phyloP scores from a whole-genome alignment of 1,139 yeast species.

The Taphrina confusa region DNA sequence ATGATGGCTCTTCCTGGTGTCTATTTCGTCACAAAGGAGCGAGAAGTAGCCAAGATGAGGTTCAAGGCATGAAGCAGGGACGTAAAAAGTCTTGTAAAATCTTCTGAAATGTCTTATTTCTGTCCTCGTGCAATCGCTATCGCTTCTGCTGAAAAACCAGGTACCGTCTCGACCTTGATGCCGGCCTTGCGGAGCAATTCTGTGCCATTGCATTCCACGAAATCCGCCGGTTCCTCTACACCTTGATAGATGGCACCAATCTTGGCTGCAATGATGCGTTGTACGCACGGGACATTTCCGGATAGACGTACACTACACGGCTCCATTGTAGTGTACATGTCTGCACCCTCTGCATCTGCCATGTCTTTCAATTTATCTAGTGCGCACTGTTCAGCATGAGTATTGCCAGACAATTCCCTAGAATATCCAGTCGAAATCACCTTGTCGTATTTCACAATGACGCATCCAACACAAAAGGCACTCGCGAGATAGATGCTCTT shows the following conservation, averaged over 20 bases:
- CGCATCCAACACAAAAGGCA: conserved; percentile 93
- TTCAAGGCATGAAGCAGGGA: conserved; percentile 6
- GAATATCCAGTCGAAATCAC: conserved; percentile 81
- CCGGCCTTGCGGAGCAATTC: conserved; percentile 57
- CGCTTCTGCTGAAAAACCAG: conserved; percentile 79
- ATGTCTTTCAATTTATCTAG: conserved; percentile 60
- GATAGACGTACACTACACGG: conserved; percentile 90
- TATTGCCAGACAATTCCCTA: conserved; percentile 88
- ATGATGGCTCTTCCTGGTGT: conserved; percentile 14
- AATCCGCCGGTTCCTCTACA: conserved; percentile 84
- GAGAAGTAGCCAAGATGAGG: conserved; percentile 19
- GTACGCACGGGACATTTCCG: conserved; percentile 87
- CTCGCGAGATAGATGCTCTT: conserved; percentile 82
- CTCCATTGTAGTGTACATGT: conserved; percentile 93
- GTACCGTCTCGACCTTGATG: conserved; percentile 73
- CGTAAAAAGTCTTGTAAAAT: conserved; percentile 44
- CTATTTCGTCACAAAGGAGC: not conserved
- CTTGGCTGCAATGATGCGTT: conserved; percentile 62
- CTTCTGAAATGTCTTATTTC: no score
- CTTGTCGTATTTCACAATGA: conserved; percentile 65
- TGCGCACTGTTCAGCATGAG: conserved; percentile 98
- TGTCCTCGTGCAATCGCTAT: conserved; percentile 75
- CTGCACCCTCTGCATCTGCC: conserved; percentile 72
- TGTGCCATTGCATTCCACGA: conserved; percentile 73
- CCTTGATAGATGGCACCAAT: conserved; percentile 86